Conservation (phyloP, 1,284 basidiomycete species). For the Sutorius eximius region DNA sequence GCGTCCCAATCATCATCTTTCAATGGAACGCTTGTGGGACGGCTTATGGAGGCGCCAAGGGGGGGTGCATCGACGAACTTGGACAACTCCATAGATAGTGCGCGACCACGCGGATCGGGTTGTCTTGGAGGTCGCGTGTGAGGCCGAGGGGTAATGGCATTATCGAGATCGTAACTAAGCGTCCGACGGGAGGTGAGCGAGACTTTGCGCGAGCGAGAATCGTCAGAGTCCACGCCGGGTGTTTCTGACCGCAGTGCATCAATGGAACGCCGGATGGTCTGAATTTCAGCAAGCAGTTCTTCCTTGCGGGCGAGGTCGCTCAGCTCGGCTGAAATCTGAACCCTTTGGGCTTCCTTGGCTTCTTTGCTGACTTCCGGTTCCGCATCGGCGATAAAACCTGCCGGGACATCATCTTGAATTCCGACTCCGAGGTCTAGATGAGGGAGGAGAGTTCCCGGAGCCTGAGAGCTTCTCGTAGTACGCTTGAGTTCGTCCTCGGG, state of each 20-base stretch:
- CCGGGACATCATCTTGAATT: slow-evolving; percentile 71
- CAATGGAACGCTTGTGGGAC: slow-evolving; percentile 71
- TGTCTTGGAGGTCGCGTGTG: slow-evolving; percentile 68
- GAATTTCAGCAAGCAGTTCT: slow-evolving; percentile 71
- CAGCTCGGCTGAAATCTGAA: slow-evolving; percentile 45
- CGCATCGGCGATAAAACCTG: slow-evolving; percentile 55
- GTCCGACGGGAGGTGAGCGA: slow-evolving; percentile 67
- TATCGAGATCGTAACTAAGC: slow-evolving; percentile 61
- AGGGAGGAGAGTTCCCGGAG: slow-evolving; percentile 57
- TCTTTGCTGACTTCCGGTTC: slow-evolving; percentile 33
- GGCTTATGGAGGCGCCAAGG: slow-evolving; percentile 53
- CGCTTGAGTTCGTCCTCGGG: slow-evolving; percentile 58
- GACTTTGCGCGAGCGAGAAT: slow-evolving; percentile 58
- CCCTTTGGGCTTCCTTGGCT: slow-evolving; percentile 39
- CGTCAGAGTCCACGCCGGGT: slow-evolving; percentile 54
- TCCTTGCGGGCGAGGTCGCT: slow-evolving; percentile 67
- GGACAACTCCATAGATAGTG: slow-evolving; percentile 67
- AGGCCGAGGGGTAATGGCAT: slow-evolving; percentile 46
- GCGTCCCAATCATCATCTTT: slow-evolving; percentile 73
- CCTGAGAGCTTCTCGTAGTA: slow-evolving; percentile 50
- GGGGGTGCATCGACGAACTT: slow-evolving; percentile 45
- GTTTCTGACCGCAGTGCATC: slow-evolving; percentile 69
- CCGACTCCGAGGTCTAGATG: slow-evolving; percentile 70
- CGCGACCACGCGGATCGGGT: slow-evolving; percentile 62
- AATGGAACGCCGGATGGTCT: slow-evolving; percentile 74